Percentiles rank a stretch among this genome's conserved stretches.
Conservation (phyloP, 148 eudicot species). For the Rhododendron simsii region DNA sequence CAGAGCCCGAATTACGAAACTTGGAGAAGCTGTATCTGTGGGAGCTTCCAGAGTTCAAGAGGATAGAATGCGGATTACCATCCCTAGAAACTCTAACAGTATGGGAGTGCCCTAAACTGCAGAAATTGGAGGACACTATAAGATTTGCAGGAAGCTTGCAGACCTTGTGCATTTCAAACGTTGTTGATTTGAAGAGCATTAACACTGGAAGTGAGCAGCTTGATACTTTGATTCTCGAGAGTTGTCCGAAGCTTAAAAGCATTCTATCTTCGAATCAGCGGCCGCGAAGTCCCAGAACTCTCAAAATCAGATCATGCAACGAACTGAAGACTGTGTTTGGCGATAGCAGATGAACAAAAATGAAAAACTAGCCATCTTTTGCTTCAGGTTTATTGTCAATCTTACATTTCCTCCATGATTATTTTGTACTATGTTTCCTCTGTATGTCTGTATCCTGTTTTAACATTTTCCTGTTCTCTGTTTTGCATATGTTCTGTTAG, state of each 20-base stretch:
- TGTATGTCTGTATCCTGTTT: neutral
- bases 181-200: neutral
- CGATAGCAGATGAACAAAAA: neutral
- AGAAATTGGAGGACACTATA: conserved; percentile 1
- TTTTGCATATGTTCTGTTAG: too few relatives aligned
- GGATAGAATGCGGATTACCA: conserved; percentile 10
- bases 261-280: neutral
- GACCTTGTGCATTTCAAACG: neutral
- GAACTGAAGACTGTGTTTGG: neutral
- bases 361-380: neutral
- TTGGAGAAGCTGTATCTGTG: conserved; percentile 12
- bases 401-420: neutral
- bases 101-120: conserved; percentile 5
- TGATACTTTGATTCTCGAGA: neutral
- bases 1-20: neutral
- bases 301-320: conserved; percentile 12
- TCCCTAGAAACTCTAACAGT: neutral
- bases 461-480: too few relatives aligned
- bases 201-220: neutral
- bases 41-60: conserved; percentile 18
- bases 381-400: neutral
- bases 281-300: neutral
- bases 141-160: neutral
- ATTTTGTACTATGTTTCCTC: too few relatives aligned
- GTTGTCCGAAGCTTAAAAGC: conserved; percentile 10